A percentile compares a stretch with the other conserved stretches of the same genome.
phyloP scores from a whole-genome alignment of 2,329 filamentous ascomycete genomes.

The Tolypocladium ophioglossoides region DNA sequence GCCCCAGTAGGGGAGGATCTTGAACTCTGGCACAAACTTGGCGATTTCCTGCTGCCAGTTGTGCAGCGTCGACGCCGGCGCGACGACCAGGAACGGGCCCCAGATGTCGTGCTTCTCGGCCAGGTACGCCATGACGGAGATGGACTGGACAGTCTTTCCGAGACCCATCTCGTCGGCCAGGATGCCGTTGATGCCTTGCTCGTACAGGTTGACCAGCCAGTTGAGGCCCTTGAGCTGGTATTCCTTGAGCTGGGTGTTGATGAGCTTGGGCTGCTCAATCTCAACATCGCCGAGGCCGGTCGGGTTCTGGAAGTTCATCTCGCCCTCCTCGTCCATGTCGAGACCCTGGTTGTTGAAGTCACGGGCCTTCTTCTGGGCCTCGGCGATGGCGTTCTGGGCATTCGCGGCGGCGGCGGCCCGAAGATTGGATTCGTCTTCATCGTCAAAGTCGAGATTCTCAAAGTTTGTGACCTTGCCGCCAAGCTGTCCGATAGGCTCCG shows the following conservation, averaged over 20 bases:
- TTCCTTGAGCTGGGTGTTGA: slow-evolving; percentile 91
- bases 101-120: slow-evolving; percentile 96
- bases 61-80: slow-evolving; percentile 90
- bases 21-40: slow-evolving; percentile 87
- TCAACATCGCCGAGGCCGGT: slow-evolving; percentile 90
- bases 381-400: slow-evolving; percentile 88
- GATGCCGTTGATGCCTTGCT: slow-evolving; percentile 99
- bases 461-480: slow-evolving; percentile 79
- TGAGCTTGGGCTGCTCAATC: slow-evolving; percentile 86
- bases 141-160: slow-evolving; percentile 97
- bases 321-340: slow-evolving; percentile 78
- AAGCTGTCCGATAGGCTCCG: slow-evolving; percentile 41
- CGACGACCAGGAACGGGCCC: slow-evolving; percentile 95
- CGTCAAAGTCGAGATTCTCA: slow-evolving; percentile 90
- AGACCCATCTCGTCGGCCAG: slow-evolving; percentile 99
- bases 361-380: slow-evolving; percentile 85
- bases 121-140: slow-evolving; percentile 97
- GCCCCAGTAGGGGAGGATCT: slow-evolving; percentile 96
- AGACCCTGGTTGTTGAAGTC: slow-evolving; percentile 74
- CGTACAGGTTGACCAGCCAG: slow-evolving; percentile 97
- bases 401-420: slow-evolving; percentile 85
- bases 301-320: slow-evolving; percentile 99
- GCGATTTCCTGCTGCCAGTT: slow-evolving; percentile 99
- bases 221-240: slow-evolving; percentile 99
- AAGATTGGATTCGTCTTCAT: slow-evolving; percentile 76